These are phyloP conservation scores for Silene noctiflora DNA, from an alignment of 179 eudicot genomes.

Conservation along the genomic window DNA sequence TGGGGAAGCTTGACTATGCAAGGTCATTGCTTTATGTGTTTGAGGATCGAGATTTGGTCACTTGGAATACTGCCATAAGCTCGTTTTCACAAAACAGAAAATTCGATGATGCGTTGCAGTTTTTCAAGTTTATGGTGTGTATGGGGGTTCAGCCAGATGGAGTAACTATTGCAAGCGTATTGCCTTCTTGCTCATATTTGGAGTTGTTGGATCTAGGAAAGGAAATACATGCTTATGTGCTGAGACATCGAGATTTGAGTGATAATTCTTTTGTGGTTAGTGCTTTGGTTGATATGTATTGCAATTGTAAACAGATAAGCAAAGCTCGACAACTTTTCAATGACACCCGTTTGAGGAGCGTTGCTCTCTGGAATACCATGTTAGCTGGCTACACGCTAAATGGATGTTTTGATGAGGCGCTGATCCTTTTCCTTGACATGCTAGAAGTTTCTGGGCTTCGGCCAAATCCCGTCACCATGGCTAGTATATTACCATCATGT, in stretches of 20 bases:
- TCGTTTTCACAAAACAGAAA: slow-evolving; percentile 53
- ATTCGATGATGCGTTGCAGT: slow-evolving; percentile 44
- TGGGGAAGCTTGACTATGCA: slow-evolving; percentile 47
- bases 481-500: slow-evolving; percentile 45
- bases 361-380: slow-evolving; percentile 48
- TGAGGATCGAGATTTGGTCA: slow-evolving; percentile 47
- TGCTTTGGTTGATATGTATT: slow-evolving; percentile 47
- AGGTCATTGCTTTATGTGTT: slow-evolving; percentile 42
- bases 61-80: slow-evolving; percentile 64
- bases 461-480: slow-evolving; percentile 43
- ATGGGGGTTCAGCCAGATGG: slow-evolving; percentile 48
- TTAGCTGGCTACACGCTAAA: slow-evolving; percentile 43
- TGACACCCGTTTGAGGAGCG: slow-evolving; percentile 14
- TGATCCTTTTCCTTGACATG: slow-evolving; percentile 41
- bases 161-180: slow-evolving; percentile 51
- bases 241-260: slow-evolving; percentile 30
- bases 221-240: slow-evolving; percentile 42
- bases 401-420: slow-evolving; percentile 36
- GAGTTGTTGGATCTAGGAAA: slow-evolving; percentile 42
- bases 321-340: slow-evolving; percentile 27
- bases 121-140: slow-evolving; percentile 44
- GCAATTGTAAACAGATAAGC: slow-evolving; percentile 39
- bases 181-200: slow-evolving; percentile 58
- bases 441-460: slow-evolving; percentile 27
- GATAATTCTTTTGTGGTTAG: slow-evolving; percentile 40